A percentile compares a stretch with the other conserved stretches of the same genome.
Evolutionary conservation across 1,284 basidiomycete genomes (phyloP).

Genomic region (Leccinum pachyderme): DNA sequence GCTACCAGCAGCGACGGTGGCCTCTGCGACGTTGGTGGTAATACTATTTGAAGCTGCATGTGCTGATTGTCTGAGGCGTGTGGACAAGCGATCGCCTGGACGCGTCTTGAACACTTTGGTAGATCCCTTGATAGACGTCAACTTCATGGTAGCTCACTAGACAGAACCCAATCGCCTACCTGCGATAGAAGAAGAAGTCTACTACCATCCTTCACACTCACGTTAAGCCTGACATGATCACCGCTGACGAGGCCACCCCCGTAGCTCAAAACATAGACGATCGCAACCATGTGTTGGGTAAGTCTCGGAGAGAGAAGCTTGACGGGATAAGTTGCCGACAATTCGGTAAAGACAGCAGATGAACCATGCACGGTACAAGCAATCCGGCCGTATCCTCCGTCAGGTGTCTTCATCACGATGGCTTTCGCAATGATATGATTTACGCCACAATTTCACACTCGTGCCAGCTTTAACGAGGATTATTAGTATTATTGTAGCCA

Average conservation of each 20-base stretch:
- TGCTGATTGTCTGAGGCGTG: conserved; percentile 24
- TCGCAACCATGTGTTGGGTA: conserved; percentile 49
- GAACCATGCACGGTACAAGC: conserved; percentile 49
- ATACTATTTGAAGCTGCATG: conserved; percentile 25
- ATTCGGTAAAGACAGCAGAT: conserved; percentile 66
- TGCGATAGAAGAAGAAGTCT: conserved; percentile 77
- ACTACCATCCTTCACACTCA: conserved; percentile 58
- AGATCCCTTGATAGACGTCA: conserved; percentile 58
- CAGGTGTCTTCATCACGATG: conserved; percentile 31
- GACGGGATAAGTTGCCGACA: conserved; percentile 85
- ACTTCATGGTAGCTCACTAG: not conserved
- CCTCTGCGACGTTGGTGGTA: conserved; percentile 56
- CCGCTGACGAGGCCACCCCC: conserved; percentile 94
- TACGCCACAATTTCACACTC: not conserved
- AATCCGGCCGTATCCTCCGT: conserved; percentile 56
- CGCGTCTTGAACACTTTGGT: conserved; percentile 91
- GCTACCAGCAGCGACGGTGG: conserved; percentile 49
- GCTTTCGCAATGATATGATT: not conserved
- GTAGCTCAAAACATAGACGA: conserved; percentile 84
- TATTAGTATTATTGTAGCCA: conserved; percentile 28
- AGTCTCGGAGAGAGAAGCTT: conserved; percentile 81
- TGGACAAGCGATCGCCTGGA: conserved; percentile 45
- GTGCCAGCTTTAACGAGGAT: conserved; percentile 7
- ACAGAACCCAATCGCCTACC: conserved; percentile 43
- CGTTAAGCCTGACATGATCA: conserved; percentile 67